Evolutionary conservation across 805 yeast genomes (phyloP).

Genomic region (Nakazawaea molendinolei): DNA sequence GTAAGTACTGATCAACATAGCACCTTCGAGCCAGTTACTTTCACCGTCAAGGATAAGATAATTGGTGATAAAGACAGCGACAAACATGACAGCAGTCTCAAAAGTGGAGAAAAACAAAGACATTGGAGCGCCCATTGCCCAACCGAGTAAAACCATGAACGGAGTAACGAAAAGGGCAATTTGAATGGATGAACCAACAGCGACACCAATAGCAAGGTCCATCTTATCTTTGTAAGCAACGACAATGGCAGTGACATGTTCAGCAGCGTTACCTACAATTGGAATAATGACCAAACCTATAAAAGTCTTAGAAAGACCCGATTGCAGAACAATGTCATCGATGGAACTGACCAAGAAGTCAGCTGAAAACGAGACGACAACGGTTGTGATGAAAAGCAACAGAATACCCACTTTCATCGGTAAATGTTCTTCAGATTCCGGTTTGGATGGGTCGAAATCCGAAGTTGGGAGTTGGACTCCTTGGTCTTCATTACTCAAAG

Average conservation of each 20-base stretch:
- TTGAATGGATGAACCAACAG: slow-evolving; percentile 92
- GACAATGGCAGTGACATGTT: slow-evolving; percentile 92
- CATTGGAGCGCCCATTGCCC: slow-evolving; percentile 90
- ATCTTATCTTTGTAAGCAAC: slow-evolving; percentile 95
- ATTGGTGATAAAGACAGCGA: slow-evolving; percentile 82
- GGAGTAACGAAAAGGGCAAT: slow-evolving; percentile 95
- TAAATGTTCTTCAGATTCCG: slow-evolving; percentile 35
- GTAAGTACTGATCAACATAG: slow-evolving; percentile 83
- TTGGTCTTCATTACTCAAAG: slow-evolving; percentile 5
- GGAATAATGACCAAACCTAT: slow-evolving; percentile 92
- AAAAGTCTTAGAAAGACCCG: slow-evolving; percentile 90
- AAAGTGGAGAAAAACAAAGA: slow-evolving; percentile 84
- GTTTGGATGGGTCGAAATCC: slow-evolving; percentile 14
- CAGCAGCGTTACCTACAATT: slow-evolving; percentile 98
- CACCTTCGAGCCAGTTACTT: slow-evolving; percentile 96
- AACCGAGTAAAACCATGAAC: slow-evolving; percentile 89
- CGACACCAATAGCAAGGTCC: slow-evolving; percentile 96
- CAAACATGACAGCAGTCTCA: slow-evolving; percentile 88
- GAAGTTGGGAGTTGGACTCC: slow-evolving; percentile 1
- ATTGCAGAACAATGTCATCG: slow-evolving; percentile 75
- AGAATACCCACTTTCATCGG: slow-evolving; percentile 46
- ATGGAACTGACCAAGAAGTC: slow-evolving; percentile 92
- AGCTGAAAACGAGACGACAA: slow-evolving; percentile 84
- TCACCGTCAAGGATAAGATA: slow-evolving; percentile 89
- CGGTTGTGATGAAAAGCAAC: slow-evolving; percentile 57